Conservation (phyloP, 768 basidiomycete species). For the Hemileccinum impolitum region DNA sequence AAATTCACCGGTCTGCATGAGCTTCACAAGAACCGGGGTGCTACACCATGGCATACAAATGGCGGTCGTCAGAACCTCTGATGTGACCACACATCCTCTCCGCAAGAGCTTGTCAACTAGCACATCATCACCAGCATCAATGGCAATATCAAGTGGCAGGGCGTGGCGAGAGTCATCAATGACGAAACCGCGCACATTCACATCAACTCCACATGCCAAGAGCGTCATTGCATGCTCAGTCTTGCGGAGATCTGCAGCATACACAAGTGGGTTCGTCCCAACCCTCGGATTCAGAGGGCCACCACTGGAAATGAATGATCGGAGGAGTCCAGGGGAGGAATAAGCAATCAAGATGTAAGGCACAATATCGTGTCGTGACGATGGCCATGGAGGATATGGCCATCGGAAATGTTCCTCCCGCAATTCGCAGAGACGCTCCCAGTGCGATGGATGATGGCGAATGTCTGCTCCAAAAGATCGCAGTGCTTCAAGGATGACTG, state of each 20-base stretch:
- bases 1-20: conserved; percentile 1
- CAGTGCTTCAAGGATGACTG: neutral
- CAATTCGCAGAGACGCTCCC: conserved; percentile 1
- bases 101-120: conserved; percentile 1
- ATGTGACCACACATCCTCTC: neutral
- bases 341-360: conserved; percentile 4
- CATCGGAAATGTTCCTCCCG: neutral
- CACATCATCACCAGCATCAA: neutral
- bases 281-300: neutral
- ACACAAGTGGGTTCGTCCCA: conserved; percentile 11
- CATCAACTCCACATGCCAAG: neutral
- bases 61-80: neutral
- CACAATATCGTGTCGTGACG: neutral
- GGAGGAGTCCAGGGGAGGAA: neutral
- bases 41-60: conserved; percentile 8
- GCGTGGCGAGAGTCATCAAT: neutral
- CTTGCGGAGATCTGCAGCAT: conserved; percentile 4
- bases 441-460: neutral
- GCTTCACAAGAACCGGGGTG: neutral
- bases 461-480: neutral
- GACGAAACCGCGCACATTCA: neutral
- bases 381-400: conserved; percentile 5
- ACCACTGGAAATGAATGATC: neutral
- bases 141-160: neutral
- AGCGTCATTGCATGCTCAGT: neutral